These are phyloP conservation scores for Candida chilensis DNA, from an alignment of 805 yeast species.

Conservation along the genomic window DNA sequence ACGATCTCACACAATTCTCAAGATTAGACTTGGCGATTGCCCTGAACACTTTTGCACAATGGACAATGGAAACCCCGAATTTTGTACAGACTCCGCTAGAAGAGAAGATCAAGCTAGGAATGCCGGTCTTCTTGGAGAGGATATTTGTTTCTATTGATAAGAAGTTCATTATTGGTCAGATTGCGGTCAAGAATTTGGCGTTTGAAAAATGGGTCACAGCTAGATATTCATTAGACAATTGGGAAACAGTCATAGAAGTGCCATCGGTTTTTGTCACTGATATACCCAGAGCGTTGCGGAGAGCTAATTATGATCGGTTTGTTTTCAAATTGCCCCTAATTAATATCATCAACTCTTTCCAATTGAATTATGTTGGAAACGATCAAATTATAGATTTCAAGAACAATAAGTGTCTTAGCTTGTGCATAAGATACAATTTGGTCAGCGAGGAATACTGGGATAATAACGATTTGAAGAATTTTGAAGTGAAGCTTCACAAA, in stretches of 20 bases:
- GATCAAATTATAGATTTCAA: no score
- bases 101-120: neutral
- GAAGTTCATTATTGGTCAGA: constrained; percentile 54
- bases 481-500: constrained; percentile 36
- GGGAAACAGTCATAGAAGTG: constrained; percentile 70
- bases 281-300: constrained; percentile 35
- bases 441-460: constrained; percentile 63
- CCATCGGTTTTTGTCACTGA: constrained; percentile 55
- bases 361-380: no score
- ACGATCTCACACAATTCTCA: no score
- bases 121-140: constrained; percentile 55
- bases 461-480: constrained; percentile 55
- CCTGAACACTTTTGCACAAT: no score
- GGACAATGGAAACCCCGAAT: no score
- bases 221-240: constrained; percentile 68
- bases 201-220: constrained; percentile 61
- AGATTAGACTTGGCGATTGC: no score
- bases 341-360: constrained; percentile 17
- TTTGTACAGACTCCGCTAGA: no score
- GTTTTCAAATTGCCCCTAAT: constrained; percentile 51
- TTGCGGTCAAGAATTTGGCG: constrained; percentile 70
- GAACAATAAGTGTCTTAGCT: constrained; percentile 15
- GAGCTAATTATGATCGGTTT: constrained; percentile 60
- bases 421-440: constrained; percentile 52
- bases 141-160: constrained; percentile 51